Evolutionary conservation across 352 stramenopile genomes (phyloP).

Genomic region (Phytophthora crassamura): DNA sequence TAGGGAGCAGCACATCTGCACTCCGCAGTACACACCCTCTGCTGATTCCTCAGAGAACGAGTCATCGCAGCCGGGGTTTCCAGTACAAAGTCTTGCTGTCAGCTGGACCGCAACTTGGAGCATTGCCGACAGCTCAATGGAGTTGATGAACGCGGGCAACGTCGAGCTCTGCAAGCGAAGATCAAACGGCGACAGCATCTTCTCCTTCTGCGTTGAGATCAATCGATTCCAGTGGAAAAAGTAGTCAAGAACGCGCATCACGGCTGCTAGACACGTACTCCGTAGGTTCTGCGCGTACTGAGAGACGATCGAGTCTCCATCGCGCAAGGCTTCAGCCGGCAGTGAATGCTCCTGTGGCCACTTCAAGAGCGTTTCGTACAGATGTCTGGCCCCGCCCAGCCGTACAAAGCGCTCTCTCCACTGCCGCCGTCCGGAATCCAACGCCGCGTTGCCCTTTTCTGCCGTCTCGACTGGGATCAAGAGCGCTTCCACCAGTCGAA

Average conservation of each 20-base stretch:
- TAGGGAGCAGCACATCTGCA: constrained; percentile 37
- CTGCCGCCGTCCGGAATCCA: constrained; percentile 60
- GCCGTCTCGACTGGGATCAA: constrained; percentile 50
- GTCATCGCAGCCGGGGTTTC: background rate
- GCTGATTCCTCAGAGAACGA: constrained; percentile 36
- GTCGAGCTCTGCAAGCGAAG: constrained; percentile 36
- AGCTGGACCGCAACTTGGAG: constrained; percentile 20
- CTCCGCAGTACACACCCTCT: constrained; percentile 28
- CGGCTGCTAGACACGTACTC: constrained; percentile 56
- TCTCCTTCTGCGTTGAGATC: background rate
- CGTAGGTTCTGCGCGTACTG: constrained; percentile 49
- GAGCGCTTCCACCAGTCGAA: constrained; percentile 75
- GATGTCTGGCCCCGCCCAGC: constrained; percentile 54
- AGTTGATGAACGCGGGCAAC: constrained; percentile 42
- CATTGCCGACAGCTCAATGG: constrained; percentile 31
- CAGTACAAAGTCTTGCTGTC: constrained; percentile 11
- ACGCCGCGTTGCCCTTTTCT: constrained; percentile 4
- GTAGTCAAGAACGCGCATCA: constrained; percentile 56
- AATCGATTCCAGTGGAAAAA: constrained; percentile 44
- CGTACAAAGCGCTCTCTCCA: constrained; percentile 84
- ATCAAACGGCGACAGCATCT: constrained; percentile 37
- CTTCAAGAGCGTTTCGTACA: constrained; percentile 49
- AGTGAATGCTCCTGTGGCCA: constrained; percentile 20
- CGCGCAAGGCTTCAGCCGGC: background rate
- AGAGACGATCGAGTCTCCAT: constrained; percentile 6